Evolutionary conservation across 1,284 basidiomycete species (phyloP).

Genomic region (Leccinum solheimii): DNA sequence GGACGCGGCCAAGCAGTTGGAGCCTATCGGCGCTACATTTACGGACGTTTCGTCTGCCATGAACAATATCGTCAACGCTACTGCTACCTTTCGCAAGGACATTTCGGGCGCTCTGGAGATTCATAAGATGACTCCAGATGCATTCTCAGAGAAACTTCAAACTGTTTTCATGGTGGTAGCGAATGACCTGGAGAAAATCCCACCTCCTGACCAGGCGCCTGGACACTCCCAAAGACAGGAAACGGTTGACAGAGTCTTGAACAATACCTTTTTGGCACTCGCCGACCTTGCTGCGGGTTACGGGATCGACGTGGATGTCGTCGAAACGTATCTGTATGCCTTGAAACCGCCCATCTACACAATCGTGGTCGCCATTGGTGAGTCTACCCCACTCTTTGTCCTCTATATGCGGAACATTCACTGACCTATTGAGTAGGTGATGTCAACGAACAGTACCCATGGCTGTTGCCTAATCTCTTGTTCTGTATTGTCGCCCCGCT

Average conservation of each 20-base stretch:
- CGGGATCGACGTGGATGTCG: conserved; percentile 1
- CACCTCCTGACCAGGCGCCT: conserved; percentile 2
- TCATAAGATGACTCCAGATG: conserved; percentile 3
- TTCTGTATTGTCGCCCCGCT: conserved; percentile 10
- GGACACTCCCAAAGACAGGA: conserved; percentile 3
- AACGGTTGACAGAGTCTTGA: conserved; percentile 12
- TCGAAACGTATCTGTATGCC: neutral
- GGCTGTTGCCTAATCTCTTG: conserved; percentile 8
- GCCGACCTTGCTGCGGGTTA: neutral
- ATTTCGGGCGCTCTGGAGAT: conserved; percentile 9
- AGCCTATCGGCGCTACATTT: neutral
- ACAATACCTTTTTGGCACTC: neutral
- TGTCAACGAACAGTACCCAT: conserved; percentile 17
- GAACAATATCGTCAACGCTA: conserved; percentile 9
- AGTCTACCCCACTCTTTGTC: neutral
- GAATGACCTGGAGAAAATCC: neutral
- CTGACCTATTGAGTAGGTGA: conserved; percentile 10
- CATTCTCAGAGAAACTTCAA: conserved; percentile 9
- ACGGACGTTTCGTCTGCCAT: conserved; percentile 9
- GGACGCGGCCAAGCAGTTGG: neutral
- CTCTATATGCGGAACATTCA: neutral
- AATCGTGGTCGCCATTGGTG: conserved; percentile 14
- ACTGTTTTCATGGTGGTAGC: neutral
- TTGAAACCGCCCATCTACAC: neutral
- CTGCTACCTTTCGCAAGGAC: conserved; percentile 12